Base-by-base conservation (phyloP, 345 rosid genomes). In the Populus euphratica region DNA sequence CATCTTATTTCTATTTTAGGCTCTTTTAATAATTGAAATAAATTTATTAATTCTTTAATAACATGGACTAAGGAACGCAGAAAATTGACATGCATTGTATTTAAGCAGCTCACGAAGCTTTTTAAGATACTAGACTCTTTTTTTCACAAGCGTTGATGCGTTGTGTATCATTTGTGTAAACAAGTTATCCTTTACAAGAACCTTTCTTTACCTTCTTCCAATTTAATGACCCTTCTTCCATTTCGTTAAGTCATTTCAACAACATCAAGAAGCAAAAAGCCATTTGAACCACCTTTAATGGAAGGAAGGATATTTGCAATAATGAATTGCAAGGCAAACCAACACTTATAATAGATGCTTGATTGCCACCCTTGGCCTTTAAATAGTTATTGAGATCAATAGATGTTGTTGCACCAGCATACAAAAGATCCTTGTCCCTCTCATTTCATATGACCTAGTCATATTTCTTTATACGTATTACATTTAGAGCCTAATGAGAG, bases 21-120 rank as follows among this genome's bases (percentile, higher is more conserved):
- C 6, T 18, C 20, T 52, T 9, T 52, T 9, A 7, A n/a, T 52
- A 17, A 5, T 52, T 18, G n/a, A 52, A 52, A 52, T 2, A 21
- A 17, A 52, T 52, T 20, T 6, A 52, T 6, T 50, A 20, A 21
- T 49, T 49, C 16, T 18, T 52, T 20, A 14, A 41, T 47, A 16
- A n/a, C 21, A 29, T 71, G 36, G 62, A 29, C 6, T 2, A 2
- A 35, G 25, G 41, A 50, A 59, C 7, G 10, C 13, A 72, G 14
- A 64, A 39, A 35, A 29, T 47, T 70, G 90, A 86, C 69, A 94
- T 89, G 70, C 96, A 97, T 74, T 86, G 89, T 27, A 94, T 77
- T 81, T 92, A 93, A 80, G 98, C 94, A 76, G 90, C 88, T 82
- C 96, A 80, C 67, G 91, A 86, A 77, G 88, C 83, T 70, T 89